Base-by-base conservation (phyloP, 306 rosid genomes). In the Gillenia trifoliata region DNA sequence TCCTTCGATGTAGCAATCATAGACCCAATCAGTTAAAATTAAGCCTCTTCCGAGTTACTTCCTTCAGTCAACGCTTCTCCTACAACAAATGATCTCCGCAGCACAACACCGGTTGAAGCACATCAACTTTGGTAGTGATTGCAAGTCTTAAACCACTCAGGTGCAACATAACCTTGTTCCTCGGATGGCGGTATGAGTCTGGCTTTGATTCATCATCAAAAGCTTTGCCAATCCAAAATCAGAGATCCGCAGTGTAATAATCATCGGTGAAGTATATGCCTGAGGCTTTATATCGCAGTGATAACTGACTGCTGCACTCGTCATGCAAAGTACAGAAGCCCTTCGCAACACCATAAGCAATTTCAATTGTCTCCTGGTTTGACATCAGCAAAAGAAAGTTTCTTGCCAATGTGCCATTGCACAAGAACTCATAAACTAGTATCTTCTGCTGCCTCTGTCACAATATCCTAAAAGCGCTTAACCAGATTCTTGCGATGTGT, bases 121-220 rank as follows among this genome's bases (percentile, higher is more conserved):
- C 82, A 30, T 83, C 87, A 11, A 80, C 87, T 73, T 83, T 83
- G 41, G 86, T 20, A 1, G 86, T 71, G 59, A 83, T 59, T 23
- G 34, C 73, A 29, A 47, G 72, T 49, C 68, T 81, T 49, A 23
- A 83, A 83, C 90, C 88, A 86, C 67, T 86, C 88, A 1, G 82
- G 84, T 15, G 88, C 88, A 4, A 86, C 84, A 38, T 86, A 86
- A 1, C 88, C 90, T 74, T 22, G 86, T 83, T 41, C 90, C 90
- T 72, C 87, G 69, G 0, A 83, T 72, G 20, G 64, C 78, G 5
- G 85, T 86, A 0, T 3, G 45, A 6, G 90, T 78, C 20, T 70
- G 66, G 66, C 85, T 86, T 45, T 86, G 86, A 11, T 86, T 38
- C 75, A 64, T 64, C 65, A 20, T 73, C 59, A 86, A 47, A 16